Percentiles rank a stretch among this genome's conserved stretches.
Evolutionary conservation across 2,329 filamentous ascomycete species (phyloP).

Genomic region (Cladosporium velox): DNA sequence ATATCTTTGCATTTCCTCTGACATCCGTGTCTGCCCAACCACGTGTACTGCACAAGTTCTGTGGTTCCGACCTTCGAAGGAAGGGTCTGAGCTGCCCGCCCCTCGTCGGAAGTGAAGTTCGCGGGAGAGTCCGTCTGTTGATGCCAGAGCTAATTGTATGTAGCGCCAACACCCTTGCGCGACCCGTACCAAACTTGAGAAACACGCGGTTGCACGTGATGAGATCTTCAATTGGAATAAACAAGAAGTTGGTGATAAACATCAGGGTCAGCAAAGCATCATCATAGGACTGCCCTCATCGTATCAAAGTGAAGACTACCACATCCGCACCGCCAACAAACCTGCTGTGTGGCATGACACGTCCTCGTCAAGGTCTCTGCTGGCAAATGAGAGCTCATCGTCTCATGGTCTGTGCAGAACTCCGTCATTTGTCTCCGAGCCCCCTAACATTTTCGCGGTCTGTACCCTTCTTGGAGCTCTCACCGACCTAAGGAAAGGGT

Average conservation of each 20-base stretch:
- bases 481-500: constrained; percentile 17
- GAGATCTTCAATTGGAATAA: not conserved
- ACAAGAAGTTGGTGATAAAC: too few species aligned
- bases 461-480: constrained; percentile 20
- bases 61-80: not conserved
- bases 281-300: not conserved
- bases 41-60: not conserved
- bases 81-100: not conserved
- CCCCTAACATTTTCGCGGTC: constrained; percentile 20
- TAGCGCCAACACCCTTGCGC: not conserved
- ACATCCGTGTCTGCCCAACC: constrained; percentile 8
- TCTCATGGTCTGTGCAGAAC: constrained; percentile 13
- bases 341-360: constrained; percentile 13
- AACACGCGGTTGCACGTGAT: constrained; percentile 1
- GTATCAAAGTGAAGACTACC: not conserved
- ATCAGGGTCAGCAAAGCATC: not conserved
- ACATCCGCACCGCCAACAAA: not conserved
- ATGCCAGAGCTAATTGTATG: not conserved
- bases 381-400: constrained; percentile 21
- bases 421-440: constrained; percentile 20
- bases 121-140: not conserved
- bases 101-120: constrained; percentile 1
- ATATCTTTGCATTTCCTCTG: not conserved
- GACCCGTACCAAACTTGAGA: constrained; percentile 4
- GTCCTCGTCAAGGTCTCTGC: constrained; percentile 5